Percentiles rank a stretch among this genome's conserved stretches.
Conservation (phyloP, 208 protist genomes). For the Wallacemonas sp. region DNA sequence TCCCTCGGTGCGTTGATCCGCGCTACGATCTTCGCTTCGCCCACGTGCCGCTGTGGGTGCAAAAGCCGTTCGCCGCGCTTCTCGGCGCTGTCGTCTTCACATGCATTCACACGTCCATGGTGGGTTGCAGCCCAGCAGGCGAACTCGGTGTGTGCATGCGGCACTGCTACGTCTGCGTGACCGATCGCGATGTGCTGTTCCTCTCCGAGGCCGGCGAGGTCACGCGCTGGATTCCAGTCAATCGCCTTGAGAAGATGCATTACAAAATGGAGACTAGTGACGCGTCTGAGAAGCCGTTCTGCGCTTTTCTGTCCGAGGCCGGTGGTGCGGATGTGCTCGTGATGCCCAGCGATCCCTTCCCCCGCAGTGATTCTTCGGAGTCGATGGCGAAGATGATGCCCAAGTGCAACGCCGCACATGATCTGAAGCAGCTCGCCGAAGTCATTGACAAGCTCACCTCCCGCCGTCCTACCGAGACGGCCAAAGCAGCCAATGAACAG, state of each 20-base stretch:
- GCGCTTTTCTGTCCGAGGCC: conserved; percentile 20
- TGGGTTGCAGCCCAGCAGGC: conserved; percentile 30
- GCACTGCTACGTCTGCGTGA: conserved; percentile 43
- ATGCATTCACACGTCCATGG: conserved; percentile 40
- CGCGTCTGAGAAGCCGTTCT: conserved; percentile 10
- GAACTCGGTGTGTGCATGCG: conserved; percentile 22
- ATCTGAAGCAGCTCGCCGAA: background rate
- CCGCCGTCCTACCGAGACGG: background rate
- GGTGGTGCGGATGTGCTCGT: conserved; percentile 26
- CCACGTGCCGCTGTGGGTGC: conserved; percentile 33
- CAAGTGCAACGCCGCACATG: conserved; percentile 12
- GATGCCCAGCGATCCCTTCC: conserved; percentile 21
- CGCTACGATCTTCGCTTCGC: conserved; percentile 43
- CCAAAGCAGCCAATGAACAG: background rate
- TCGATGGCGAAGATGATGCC: conserved; percentile 30
- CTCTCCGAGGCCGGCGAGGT: conserved; percentile 25
- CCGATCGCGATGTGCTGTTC: conserved; percentile 30
- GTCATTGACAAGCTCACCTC: background rate
- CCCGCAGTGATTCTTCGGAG: conserved; percentile 14
- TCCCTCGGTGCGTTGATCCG: conserved; percentile 35
- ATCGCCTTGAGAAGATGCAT: conserved; percentile 20
- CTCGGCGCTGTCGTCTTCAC: conserved; percentile 40
- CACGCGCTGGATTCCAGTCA: conserved; percentile 24
- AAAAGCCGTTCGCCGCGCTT: conserved; percentile 28
- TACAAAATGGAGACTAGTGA: conserved; percentile 16